phyloP scores from a whole-genome alignment of 2,329 filamentous ascomycete species.

The Alternaria gaisen region DNA sequence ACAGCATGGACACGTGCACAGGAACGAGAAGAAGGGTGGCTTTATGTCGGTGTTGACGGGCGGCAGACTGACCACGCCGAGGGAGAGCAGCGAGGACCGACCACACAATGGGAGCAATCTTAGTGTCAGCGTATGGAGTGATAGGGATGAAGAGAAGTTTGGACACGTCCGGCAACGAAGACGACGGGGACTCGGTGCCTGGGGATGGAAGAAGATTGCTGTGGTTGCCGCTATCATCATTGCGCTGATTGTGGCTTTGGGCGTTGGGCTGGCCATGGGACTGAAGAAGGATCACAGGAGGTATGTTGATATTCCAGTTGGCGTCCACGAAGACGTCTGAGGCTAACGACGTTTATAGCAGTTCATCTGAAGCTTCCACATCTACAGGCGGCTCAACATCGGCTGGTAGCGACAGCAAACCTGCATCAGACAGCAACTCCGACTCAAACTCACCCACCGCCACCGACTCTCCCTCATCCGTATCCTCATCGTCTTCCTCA shows the following conservation, averaged over 20 bases:
- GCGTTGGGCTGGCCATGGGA: conserved; percentile 53
- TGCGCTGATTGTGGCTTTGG: conserved; percentile 48
- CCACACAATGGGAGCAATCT: conserved; percentile 40
- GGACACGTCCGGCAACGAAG: conserved; percentile 34
- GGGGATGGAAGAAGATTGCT: conserved; percentile 53
- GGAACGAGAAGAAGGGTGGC: conserved; percentile 24
- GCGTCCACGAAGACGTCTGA: background rate
- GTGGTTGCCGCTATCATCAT: conserved; percentile 48
- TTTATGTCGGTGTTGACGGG: conserved; percentile 32
- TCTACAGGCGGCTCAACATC: background rate
- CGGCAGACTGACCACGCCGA: conserved; percentile 37
- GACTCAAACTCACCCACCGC: conserved; percentile 12
- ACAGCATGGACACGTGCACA: conserved; percentile 30
- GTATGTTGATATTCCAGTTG: conserved; percentile 18
- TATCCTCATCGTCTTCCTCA: conserved; percentile 27
- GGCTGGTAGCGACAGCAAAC: background rate
- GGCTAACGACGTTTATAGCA: conserved; percentile 15
- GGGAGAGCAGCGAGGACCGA: conserved; percentile 40
- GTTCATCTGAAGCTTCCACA: conserved; percentile 1
- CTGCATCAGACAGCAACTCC: background rate
- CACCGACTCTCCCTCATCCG: conserved; percentile 20
- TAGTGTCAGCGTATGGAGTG: conserved; percentile 50
- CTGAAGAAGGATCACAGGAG: conserved; percentile 46
- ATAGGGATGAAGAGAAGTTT: conserved; percentile 46
- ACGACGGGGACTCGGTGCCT: conserved; percentile 33